A percentile compares a stretch with the other conserved stretches of the same genome.
Conservation (phyloP, 805 yeast species). For the Yarrowia phangngaensis region DNA sequence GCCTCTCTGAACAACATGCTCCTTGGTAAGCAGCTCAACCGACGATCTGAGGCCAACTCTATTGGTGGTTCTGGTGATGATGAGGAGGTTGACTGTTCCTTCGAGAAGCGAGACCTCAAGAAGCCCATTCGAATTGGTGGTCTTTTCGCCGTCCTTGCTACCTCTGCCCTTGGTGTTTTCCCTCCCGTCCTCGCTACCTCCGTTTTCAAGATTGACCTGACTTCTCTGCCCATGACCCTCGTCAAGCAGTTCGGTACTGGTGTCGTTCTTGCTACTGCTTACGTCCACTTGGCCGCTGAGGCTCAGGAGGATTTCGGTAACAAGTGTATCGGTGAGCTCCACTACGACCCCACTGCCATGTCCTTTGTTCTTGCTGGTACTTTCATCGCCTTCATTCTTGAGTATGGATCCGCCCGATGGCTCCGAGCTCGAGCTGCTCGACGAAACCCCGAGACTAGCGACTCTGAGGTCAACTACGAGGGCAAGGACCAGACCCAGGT, state of each 20-base stretch:
- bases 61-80: not conserved
- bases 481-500: not conserved
- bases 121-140: slow-evolving; percentile 39
- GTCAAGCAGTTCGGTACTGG: slow-evolving; percentile 81
- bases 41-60: slow-evolving; percentile 5
- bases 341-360: slow-evolving; percentile 55
- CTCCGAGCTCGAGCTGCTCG: slow-evolving; percentile 40
- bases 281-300: slow-evolving; percentile 68
- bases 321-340: slow-evolving; percentile 57
- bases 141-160: slow-evolving; percentile 40
- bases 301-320: slow-evolving; percentile 56
- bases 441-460: slow-evolving; percentile 10
- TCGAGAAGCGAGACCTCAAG: slow-evolving; percentile 34
- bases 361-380: slow-evolving; percentile 49
- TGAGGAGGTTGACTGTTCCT: slow-evolving; percentile 11
- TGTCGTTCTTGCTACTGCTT: slow-evolving; percentile 76
- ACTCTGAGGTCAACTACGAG: slow-evolving; percentile 3
- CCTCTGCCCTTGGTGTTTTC: slow-evolving; percentile 40
- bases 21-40: slow-evolving; percentile 14
- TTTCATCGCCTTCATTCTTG: slow-evolving; percentile 50
- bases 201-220: slow-evolving; percentile 13
- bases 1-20: slow-evolving; percentile 5
- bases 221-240: slow-evolving; percentile 39
- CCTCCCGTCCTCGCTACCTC: slow-evolving; percentile 39
- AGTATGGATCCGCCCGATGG: slow-evolving; percentile 48